These are phyloP conservation scores for Neoascochyta sp. DNA, from an alignment of 2,329 filamentous ascomycete genomes.

Conservation along the genomic window DNA sequence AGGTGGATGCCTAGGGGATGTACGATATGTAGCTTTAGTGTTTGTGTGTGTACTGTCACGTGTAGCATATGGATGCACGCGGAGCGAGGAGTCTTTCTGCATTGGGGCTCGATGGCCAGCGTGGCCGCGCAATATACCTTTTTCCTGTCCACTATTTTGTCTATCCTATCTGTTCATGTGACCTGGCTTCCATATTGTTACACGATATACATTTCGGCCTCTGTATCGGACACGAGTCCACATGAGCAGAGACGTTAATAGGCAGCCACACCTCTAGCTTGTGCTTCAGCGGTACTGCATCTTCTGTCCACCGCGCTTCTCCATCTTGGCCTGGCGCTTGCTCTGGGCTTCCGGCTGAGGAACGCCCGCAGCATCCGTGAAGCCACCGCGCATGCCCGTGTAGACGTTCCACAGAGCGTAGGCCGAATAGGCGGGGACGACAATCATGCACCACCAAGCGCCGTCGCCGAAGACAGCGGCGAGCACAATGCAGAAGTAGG, in stretches of 20 bases:
- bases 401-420: slow-evolving; percentile 48
- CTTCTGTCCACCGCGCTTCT: slow-evolving; percentile 51
- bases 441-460: slow-evolving; percentile 62
- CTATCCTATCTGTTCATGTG: slow-evolving; percentile 1
- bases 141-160: slow-evolving; percentile 3
- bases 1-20: slow-evolving; percentile 46
- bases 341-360: slow-evolving; percentile 37
- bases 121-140: slow-evolving; percentile 8
- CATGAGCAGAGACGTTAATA: too few species aligned
- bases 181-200: not conserved
- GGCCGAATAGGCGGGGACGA: slow-evolving; percentile 47
- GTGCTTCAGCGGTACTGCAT: slow-evolving; percentile 44
- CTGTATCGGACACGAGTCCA: too few species aligned
- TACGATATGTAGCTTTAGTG: slow-evolving; percentile 22
- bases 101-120: slow-evolving; percentile 2
- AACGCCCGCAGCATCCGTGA: slow-evolving; percentile 41
- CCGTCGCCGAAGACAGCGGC: slow-evolving; percentile 78
- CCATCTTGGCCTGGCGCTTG: slow-evolving; percentile 51
- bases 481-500: slow-evolving; percentile 71
- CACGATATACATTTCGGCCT: too few species aligned
- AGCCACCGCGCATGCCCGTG: slow-evolving; percentile 43
- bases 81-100: slow-evolving; percentile 10
- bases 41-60: slow-evolving; percentile 14
- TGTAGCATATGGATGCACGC: slow-evolving; percentile 16
- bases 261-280: too few species aligned